These are phyloP conservation scores for Fusarium decemcellulare DNA, from an alignment of 2,329 filamentous ascomycete genomes.

Conservation along the genomic window DNA sequence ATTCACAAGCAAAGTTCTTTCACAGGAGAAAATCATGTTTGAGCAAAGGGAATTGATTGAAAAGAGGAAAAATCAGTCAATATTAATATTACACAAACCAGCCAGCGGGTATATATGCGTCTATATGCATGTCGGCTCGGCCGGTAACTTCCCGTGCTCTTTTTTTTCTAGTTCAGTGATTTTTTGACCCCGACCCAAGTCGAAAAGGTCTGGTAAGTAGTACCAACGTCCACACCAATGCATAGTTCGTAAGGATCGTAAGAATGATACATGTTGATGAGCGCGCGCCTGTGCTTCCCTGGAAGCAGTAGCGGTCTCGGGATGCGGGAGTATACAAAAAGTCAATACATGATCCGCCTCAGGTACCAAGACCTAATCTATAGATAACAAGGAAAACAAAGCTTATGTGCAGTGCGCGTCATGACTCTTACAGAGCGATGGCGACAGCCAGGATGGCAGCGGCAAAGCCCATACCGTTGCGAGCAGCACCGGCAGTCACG, in stretches of 20 bases:
- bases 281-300: constrained; percentile 33
- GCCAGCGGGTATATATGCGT: constrained; percentile 51
- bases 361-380: constrained; percentile 47
- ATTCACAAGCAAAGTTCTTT: neutral
- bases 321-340: constrained; percentile 38
- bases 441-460: constrained; percentile 60
- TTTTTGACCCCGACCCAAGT: constrained; percentile 35
- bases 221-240: constrained; percentile 47
- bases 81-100: constrained; percentile 54
- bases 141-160: constrained; percentile 43
- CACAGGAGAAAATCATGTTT: neutral
- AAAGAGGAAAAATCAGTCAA: constrained; percentile 41
- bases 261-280: constrained; percentile 61
- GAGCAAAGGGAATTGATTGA: constrained; percentile 35
- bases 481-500: constrained; percentile 57
- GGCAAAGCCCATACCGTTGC: constrained; percentile 62
- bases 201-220: constrained; percentile 34
- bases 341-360: constrained; percentile 45
- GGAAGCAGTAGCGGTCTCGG: constrained; percentile 34
- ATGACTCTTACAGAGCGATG: constrained; percentile 61
- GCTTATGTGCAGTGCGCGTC: constrained; percentile 38
- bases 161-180: constrained; percentile 37
- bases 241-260: constrained; percentile 70
- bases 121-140: constrained; percentile 48
- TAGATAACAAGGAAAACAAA: constrained; percentile 44